A percentile compares a stretch with the other conserved stretches of the same genome.
Evolutionary conservation across 1,284 basidiomycete genomes (phyloP).

Genomic region (Austroboletus novae-zelandiae): DNA sequence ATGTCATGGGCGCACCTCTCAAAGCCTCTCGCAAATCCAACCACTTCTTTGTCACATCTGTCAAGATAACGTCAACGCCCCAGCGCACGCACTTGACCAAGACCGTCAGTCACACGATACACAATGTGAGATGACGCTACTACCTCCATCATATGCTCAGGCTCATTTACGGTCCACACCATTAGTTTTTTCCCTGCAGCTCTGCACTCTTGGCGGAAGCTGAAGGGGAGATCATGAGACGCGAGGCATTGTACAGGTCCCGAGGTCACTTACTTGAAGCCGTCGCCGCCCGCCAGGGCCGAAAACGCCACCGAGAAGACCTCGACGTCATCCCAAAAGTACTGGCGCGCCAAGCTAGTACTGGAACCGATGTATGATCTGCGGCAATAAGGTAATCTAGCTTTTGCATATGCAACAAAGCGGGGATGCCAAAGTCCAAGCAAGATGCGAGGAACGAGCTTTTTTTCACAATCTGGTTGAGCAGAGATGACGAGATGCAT

Average conservation of each 20-base stretch:
- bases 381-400: constrained; percentile 77
- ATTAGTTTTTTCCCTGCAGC: constrained; percentile 81
- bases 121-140: constrained; percentile 21
- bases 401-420: constrained; percentile 78
- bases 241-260: background rate
- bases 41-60: constrained; percentile 81
- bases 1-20: constrained; percentile 43
- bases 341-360: constrained; percentile 68
- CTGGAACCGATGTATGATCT: constrained; percentile 85
- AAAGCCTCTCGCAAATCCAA: constrained; percentile 69
- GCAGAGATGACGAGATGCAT: constrained; percentile 76
- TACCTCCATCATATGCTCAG: constrained; percentile 92
- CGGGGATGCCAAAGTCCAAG: constrained; percentile 92
- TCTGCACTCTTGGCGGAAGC: constrained; percentile 80
- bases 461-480: constrained; percentile 75
- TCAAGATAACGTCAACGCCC: constrained; percentile 89
- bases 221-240: constrained; percentile 31
- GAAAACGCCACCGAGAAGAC: constrained; percentile 88
- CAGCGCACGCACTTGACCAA: constrained; percentile 74
- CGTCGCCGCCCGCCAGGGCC: constrained; percentile 71
- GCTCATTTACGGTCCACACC: constrained; percentile 97
- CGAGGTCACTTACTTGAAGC: constrained; percentile 49
- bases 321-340: constrained; percentile 90
- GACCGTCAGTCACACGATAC: constrained; percentile 1
- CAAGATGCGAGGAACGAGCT: constrained; percentile 86